Evolutionary conservation across 805 yeast species (phyloP).

Genomic region (Pichia ethanolica): DNA sequence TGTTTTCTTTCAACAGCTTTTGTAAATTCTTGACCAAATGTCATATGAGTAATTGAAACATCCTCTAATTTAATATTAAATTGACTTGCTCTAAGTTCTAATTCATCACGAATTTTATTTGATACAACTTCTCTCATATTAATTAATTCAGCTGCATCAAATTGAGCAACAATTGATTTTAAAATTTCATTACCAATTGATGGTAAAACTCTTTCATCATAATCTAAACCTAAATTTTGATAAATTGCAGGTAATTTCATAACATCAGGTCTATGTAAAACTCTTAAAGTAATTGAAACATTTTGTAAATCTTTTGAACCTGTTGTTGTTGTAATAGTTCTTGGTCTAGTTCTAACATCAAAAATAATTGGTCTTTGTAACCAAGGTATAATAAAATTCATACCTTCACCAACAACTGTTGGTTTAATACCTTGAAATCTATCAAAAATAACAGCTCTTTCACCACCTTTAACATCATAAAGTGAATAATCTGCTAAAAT

Average conservation of each 20-base stretch:
- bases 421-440: slow-evolving; percentile 82
- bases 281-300: slow-evolving; percentile 88
- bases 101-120: slow-evolving; percentile 79
- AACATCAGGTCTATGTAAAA: slow-evolving; percentile 91
- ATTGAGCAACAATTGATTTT: slow-evolving; percentile 95
- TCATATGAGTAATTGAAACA: slow-evolving; percentile 95
- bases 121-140: slow-evolving; percentile 96
- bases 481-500: slow-evolving; percentile 74
- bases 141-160: slow-evolving; percentile 95
- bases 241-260: slow-evolving; percentile 74
- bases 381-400: slow-evolving; percentile 95
- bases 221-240: slow-evolving; percentile 87
- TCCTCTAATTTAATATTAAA: slow-evolving; percentile 90
- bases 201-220: slow-evolving; percentile 95
- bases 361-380: slow-evolving; percentile 82
- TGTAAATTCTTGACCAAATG: slow-evolving; percentile 94
- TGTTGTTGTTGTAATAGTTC: slow-evolving; percentile 87
- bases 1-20: slow-evolving; percentile 98
- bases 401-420: slow-evolving; percentile 91
- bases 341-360: slow-evolving; percentile 94
- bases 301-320: slow-evolving; percentile 97
- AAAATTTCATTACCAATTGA: slow-evolving; percentile 97
- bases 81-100: slow-evolving; percentile 74
- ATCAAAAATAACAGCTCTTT: slow-evolving; percentile 93
- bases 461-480: slow-evolving; percentile 94